Conservation (phyloP, 2,329 filamentous ascomycete species). For the Aureobasidium sp. region DNA sequence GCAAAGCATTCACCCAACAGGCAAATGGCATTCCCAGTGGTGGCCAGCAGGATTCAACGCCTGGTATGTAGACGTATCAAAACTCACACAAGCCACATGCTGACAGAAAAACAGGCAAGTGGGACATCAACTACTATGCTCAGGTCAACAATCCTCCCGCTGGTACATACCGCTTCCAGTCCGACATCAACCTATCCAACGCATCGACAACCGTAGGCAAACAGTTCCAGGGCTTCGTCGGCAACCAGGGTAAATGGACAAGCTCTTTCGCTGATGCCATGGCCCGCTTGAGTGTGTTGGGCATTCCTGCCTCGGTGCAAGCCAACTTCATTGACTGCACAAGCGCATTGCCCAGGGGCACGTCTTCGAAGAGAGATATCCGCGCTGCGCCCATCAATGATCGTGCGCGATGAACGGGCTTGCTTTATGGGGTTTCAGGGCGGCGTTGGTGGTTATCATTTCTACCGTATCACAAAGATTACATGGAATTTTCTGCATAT, state of each 20-base stretch:
- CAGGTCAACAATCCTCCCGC: conserved; percentile 24
- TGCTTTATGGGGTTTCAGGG: neutral
- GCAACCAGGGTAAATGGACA: conserved; percentile 29
- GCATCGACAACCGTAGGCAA: conserved; percentile 26
- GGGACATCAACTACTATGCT: conserved; percentile 46
- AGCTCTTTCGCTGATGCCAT: conserved; percentile 18
- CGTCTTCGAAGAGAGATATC: conserved; percentile 6
- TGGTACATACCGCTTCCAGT: conserved; percentile 26
- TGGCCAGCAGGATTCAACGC: conserved; percentile 41
- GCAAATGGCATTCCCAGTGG: conserved; percentile 26
- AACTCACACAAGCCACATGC: conserved; percentile 20
- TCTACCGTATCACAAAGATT: too few species aligned
- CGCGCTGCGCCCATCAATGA: conserved; percentile 8
- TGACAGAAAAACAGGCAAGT: conserved; percentile 29
- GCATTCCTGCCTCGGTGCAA: conserved; percentile 18
- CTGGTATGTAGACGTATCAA: too few species aligned
- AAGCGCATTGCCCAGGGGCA: neutral
- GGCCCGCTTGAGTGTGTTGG: conserved; percentile 21
- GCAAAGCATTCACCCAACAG: conserved; percentile 38
- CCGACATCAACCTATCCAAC: conserved; percentile 27
- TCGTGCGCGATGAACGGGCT: neutral
- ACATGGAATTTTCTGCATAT: neutral
- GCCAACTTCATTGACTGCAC: conserved; percentile 21
- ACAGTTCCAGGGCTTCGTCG: conserved; percentile 30
- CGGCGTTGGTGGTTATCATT: neutral